Evolutionary conservation across 2,329 filamentous ascomycete species (phyloP).

Genomic region (Colletotrichum echinochloae): DNA sequence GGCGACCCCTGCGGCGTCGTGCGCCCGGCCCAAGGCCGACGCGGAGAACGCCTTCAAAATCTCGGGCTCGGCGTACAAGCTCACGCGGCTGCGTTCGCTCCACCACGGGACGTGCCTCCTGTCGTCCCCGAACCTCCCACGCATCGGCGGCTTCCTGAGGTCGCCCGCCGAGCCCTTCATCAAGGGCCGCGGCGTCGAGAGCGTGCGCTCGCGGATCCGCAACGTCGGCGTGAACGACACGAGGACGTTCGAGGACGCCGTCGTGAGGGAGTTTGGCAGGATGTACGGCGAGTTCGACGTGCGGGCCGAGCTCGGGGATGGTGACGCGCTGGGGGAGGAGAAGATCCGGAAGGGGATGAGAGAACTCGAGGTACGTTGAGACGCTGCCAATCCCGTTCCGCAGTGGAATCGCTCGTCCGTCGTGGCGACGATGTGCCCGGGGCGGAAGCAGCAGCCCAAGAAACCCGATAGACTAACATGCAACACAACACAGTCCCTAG

Average conservation of each 20-base stretch:
- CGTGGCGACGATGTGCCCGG: no score
- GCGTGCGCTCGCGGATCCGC: constrained; percentile 84
- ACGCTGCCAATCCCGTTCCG: constrained; percentile 43
- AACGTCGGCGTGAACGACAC: constrained; percentile 74
- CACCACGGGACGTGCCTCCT: constrained; percentile 95
- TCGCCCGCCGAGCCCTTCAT: constrained; percentile 85
- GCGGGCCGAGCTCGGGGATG: constrained; percentile 60
- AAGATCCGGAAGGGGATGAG: constrained; percentile 70
- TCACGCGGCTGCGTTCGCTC: constrained; percentile 82
- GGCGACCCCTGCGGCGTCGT: neutral
- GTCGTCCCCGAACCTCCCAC: constrained; percentile 77
- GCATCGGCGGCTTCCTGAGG: constrained; percentile 77
- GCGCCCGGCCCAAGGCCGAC: constrained; percentile 16
- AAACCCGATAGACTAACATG: neutral
- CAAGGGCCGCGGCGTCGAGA: constrained; percentile 87
- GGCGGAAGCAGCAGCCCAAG: neutral
- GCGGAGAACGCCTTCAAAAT: constrained; percentile 73
- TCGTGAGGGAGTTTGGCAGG: constrained; percentile 72
- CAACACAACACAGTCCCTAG: constrained; percentile 60
- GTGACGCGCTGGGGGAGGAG: constrained; percentile 58
- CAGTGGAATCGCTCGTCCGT: neutral
- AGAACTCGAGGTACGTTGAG: constrained; percentile 68
- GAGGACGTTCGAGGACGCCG: constrained; percentile 62
- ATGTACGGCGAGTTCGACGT: constrained; percentile 70
- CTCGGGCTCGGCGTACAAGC: constrained; percentile 94